A percentile compares a stretch with the other conserved stretches of the same genome.
Evolutionary conservation across 768 basidiomycete genomes (phyloP).

Genomic region (Trametes elegans): DNA sequence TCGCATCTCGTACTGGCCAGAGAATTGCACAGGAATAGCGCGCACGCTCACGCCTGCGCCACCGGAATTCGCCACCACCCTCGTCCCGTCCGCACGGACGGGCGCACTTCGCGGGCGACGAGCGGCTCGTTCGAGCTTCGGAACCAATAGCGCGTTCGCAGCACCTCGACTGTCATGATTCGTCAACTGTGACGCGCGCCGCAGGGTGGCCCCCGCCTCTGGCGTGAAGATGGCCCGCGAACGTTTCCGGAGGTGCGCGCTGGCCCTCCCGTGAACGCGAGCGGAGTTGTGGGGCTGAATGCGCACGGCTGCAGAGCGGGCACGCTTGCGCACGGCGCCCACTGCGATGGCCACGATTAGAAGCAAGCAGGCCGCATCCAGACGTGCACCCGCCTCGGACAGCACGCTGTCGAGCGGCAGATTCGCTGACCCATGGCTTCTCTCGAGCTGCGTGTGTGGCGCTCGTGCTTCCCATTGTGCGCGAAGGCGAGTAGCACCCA

Average conservation of each 20-base stretch:
- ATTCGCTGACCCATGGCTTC: no score
- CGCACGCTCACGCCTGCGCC: background rate
- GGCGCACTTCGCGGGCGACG: no score
- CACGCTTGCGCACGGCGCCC: background rate
- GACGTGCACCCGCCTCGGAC: background rate
- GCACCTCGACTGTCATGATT: no score
- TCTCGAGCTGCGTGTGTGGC: background rate
- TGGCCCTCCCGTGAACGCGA: background rate
- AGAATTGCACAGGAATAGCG: background rate
- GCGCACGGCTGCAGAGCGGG: background rate
- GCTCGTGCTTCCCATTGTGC: background rate
- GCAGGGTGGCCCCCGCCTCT: background rate
- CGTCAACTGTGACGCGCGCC: background rate
- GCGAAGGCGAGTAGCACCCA: background rate
- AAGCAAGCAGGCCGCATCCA: background rate
- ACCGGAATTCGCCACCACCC: background rate
- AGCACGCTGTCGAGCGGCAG: background rate
- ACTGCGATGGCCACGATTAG: background rate
- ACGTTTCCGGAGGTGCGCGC: background rate
- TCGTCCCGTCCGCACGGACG: no score
- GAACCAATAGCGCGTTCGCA: background rate
- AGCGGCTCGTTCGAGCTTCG: background rate
- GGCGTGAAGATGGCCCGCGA: background rate
- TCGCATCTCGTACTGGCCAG: background rate
- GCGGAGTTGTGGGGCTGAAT: background rate